A percentile compares a stretch with the other conserved stretches of the same genome.
Evolutionary conservation across 371 early-diverging fungal genomes (phyloP).

Genomic region (Mucor piriformis): DNA sequence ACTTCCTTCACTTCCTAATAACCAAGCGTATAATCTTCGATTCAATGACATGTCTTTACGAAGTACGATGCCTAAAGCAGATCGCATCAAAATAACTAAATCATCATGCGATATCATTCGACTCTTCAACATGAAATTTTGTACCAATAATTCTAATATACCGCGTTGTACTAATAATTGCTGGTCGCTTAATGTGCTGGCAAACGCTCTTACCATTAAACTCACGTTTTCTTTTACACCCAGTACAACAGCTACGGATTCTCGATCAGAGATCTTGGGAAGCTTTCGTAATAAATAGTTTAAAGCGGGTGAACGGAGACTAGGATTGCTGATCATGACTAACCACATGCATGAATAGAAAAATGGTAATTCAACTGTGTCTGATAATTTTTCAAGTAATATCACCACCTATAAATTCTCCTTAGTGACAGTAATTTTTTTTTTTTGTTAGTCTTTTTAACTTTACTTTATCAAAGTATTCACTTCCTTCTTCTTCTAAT

Average conservation of each 20-base stretch:
- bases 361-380: slow-evolving; percentile 69
- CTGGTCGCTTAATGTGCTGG: slow-evolving; percentile 71
- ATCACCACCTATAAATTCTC: slow-evolving; percentile 65
- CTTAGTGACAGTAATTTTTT: too few relatives aligned
- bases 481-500: slow-evolving; percentile 90
- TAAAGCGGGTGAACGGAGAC: slow-evolving; percentile 72
- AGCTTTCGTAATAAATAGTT: slow-evolving; percentile 78
- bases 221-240: slow-evolving; percentile 67
- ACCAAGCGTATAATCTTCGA: slow-evolving; percentile 88
- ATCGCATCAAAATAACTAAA: slow-evolving; percentile 62
- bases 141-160: slow-evolving; percentile 83
- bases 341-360: slow-evolving; percentile 87
- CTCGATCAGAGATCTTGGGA: slow-evolving; percentile 66
- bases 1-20: slow-evolving; percentile 57
- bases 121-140: slow-evolving; percentile 71
- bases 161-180: slow-evolving; percentile 84
- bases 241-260: slow-evolving; percentile 70
- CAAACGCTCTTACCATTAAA: slow-evolving; percentile 79
- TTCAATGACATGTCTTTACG: slow-evolving; percentile 95
- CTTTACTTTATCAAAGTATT: slow-evolving; percentile 73
- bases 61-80: slow-evolving; percentile 80
- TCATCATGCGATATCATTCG: slow-evolving; percentile 71
- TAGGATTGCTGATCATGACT: slow-evolving; percentile 70
- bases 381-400: slow-evolving; percentile 71
- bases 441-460: background rate